Conservation (phyloP, 2,329 filamentous ascomycete genomes). For the Sclerotinia minor region DNA sequence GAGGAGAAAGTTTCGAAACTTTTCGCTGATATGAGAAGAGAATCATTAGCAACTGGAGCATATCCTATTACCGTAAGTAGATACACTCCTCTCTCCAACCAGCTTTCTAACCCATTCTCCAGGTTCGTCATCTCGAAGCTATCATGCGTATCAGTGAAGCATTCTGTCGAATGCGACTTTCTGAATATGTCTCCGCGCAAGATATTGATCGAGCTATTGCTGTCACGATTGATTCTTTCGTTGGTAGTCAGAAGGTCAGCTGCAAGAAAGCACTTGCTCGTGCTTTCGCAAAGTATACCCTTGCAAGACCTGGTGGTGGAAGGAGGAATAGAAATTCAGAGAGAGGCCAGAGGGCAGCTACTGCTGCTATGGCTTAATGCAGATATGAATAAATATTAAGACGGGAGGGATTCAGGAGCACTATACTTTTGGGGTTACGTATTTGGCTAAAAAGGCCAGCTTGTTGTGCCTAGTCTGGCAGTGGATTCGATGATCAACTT, state of each 20-base stretch:
- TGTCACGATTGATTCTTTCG: conserved; percentile 93
- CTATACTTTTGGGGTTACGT: not conserved
- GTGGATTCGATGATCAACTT: not conserved
- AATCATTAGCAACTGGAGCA: conserved; percentile 88
- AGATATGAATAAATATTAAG: not conserved
- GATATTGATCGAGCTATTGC: conserved; percentile 98
- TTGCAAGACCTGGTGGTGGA: conserved; percentile 44
- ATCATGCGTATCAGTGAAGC: conserved; percentile 94
- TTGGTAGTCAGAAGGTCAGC: conserved; percentile 93
- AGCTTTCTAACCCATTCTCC: conserved; percentile 4
- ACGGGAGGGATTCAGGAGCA: not conserved
- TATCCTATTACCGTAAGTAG: conserved; percentile 92
- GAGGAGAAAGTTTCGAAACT: conserved; percentile 93
- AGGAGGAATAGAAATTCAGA: conserved; percentile 38
- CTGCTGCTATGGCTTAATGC: conserved; percentile 30
- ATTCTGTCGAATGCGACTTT: conserved; percentile 98
- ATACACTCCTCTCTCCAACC: not conserved
- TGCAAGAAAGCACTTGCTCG: conserved; percentile 94
- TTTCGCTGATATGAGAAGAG: conserved; percentile 93
- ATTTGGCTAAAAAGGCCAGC: not conserved
- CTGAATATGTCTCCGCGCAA: conserved; percentile 83
- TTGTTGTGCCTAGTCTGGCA: not conserved
- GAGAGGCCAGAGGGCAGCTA: conserved; percentile 31
- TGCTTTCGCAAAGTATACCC: conserved; percentile 92
- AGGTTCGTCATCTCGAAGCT: conserved; percentile 96